These are phyloP conservation scores for Circinella umbellata DNA, from an alignment of 371 early-diverging fungal species.

Conservation along the genomic window DNA sequence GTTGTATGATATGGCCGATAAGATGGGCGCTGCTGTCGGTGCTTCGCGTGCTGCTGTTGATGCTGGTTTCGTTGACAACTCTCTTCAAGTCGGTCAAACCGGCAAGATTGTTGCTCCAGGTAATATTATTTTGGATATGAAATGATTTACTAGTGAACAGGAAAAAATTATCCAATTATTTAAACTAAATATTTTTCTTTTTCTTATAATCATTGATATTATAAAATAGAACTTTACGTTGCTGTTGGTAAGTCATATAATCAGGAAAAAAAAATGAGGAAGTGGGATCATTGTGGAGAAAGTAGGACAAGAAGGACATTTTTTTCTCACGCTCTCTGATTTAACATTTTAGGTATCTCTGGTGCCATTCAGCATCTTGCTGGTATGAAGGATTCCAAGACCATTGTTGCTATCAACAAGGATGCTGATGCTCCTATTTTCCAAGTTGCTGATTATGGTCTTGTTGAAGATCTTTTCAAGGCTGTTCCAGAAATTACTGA, in stretches of 20 bases:
- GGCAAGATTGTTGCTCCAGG: constrained; percentile 97
- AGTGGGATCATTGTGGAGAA: background rate
- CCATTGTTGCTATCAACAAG: constrained; percentile 98
- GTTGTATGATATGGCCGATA: constrained; percentile 93
- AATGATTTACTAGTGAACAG: too few relatives aligned
- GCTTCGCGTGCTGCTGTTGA: constrained; percentile 99
- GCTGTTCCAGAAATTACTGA: constrained; percentile 93
- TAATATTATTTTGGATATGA: constrained; percentile 13
- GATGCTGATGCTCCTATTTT: constrained; percentile 98
- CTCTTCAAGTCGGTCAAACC: constrained; percentile 97
- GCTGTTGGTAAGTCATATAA: constrained; percentile 72
- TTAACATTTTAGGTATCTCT: constrained; percentile 72
- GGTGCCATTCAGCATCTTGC: constrained; percentile 98
- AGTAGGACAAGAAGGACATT: background rate
- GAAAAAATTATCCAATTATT: too few relatives aligned
- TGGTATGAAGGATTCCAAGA: constrained; percentile 99
- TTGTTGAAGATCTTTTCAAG: constrained; percentile 95
- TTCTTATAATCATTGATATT: background rate
- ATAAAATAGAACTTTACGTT: constrained; percentile 79
- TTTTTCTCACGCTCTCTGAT: constrained; percentile 12
- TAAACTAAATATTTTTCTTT: too few relatives aligned
- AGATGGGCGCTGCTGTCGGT: constrained; percentile 94
- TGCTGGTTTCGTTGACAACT: constrained; percentile 96
- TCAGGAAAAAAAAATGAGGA: constrained; percentile 2
- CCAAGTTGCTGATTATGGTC: constrained; percentile 96